Base-by-base conservation (phyloP, 164 flowering plant genomes). In the Stephania yunnanensis region DNA sequence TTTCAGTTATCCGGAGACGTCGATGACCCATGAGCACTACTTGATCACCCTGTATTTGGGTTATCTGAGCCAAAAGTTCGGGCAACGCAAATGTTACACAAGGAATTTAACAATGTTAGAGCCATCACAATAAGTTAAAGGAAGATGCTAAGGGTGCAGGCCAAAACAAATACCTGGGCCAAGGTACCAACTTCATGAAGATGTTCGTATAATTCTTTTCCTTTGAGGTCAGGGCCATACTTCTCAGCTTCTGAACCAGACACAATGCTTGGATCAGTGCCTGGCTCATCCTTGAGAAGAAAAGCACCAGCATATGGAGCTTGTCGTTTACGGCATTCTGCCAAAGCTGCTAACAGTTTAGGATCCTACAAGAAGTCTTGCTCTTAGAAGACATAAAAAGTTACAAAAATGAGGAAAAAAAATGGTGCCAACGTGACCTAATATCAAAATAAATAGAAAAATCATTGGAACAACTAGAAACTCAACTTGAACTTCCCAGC, bases 161-260 rank as follows among this genome's bases (percentile, higher is more conserved):
- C 22, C 45, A 68, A 12, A 45, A 31, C 19, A 36, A 10, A 69
- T 80, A 96, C 99, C 97, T 94, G 98, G 44, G 94, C 99, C 73
- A 96, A 89, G 52, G 98, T 91, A 63, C 99, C 98, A 84, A 96
- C 97, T 86, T 96, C 93, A 85, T 94, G 97, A 73, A 96, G 97
- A 42, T 97, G 94, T 20, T 90, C 81, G 67, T 85, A 85, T 78
- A 96, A 85, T 69, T 92, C 98, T 79, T 90, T 86, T 77, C 98
- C 99, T 82, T 90, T 94, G 36, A 89, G 84, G 29, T 90, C 92
- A 87, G 81, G 71, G 6, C 84, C 76, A 71, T 71, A 86, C 74
- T 95, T 91, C 70, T 96, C 97, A 36, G 87, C 25, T 46, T 93
- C 98, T 58, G 93, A 85, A 58, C 88, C 83, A 73, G 89, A 71